These are phyloP conservation scores for Xylogone sp. DNA, from an alignment of 2,329 filamentous ascomycete genomes.

Conservation along the genomic window DNA sequence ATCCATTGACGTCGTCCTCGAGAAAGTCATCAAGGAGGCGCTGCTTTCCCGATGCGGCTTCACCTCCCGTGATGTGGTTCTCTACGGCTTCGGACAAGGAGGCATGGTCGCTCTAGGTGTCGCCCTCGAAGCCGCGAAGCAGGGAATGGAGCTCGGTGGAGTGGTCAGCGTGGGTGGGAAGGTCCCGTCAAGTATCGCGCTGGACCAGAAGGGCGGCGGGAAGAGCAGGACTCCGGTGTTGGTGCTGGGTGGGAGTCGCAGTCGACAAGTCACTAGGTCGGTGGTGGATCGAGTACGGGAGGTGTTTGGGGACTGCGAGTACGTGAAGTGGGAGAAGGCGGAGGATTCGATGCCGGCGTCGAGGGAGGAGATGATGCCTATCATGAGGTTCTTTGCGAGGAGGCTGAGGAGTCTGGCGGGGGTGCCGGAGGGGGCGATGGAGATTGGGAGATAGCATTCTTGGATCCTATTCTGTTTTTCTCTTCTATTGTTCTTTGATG, in stretches of 20 bases:
- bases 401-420: constrained; percentile 53
- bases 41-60: constrained; percentile 47
- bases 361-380: constrained; percentile 80
- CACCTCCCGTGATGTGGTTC: constrained; percentile 42
- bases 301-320: constrained; percentile 63
- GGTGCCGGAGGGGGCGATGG: constrained; percentile 48
- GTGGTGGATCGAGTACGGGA: constrained; percentile 60
- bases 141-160: constrained; percentile 46
- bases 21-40: constrained; percentile 38
- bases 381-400: constrained; percentile 80
- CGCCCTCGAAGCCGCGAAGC: constrained; percentile 16
- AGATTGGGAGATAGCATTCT: constrained; percentile 28
- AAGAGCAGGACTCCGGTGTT: constrained; percentile 64
- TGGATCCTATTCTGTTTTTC: too few relatives aligned
- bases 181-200: constrained; percentile 47
- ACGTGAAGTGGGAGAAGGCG: constrained; percentile 64
- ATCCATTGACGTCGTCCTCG: constrained; percentile 36
- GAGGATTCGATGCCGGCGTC: constrained; percentile 81
- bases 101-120: constrained; percentile 49
- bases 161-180: constrained; percentile 60
- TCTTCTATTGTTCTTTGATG: too few relatives aligned
- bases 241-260: constrained; percentile 51
- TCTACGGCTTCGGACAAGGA: constrained; percentile 55
- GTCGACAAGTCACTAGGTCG: constrained; percentile 56
- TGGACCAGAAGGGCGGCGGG: constrained; percentile 30